Evolutionary conservation across 1,284 basidiomycete species (phyloP), one percentile per base, ranked within the genome.

Genomic region (Cutaneotrichosporon spelunceum): DNA sequence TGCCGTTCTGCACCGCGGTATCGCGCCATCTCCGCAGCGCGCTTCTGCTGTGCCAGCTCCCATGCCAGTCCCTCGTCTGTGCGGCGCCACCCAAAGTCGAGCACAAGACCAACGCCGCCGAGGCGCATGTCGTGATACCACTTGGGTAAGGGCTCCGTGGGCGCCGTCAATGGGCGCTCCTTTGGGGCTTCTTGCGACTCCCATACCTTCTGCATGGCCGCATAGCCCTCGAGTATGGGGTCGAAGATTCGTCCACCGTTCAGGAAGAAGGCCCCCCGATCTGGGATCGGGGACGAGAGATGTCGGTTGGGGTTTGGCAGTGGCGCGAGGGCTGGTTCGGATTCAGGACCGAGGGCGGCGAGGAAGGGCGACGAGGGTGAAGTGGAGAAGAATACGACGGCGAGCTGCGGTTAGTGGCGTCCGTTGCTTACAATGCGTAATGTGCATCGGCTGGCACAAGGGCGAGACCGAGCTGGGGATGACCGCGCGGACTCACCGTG

Each of bases 301-400:
- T 49, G 68, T 50, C 24, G 44, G 16, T 59, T n/a, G 27, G 39
- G 39, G 11, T 11, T 39, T 30, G 55, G 42, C 6, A 27, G 36
- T 16, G 23, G 59, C 23, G 50, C 50, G 45, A 27, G 23, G 5
- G 48, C 34, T 9, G 48, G 39, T 42, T 47, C 42, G 11, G 60
- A 19, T 2, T 59, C 56, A 24, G 59, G 59, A 27, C 59, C 52
- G 2, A 63, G 58, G 5, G 62, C 58, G n/a, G 63, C 36, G 42
- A 72, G 57, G 68, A 76, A 75, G 6, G 75, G 75, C 1, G 75
- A 77, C 3, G 72, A 70, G 4, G 72, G 71, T 16, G 73, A 74
- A 0, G 69, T 71, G 14, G 73, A 70, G 42, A 75, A 66, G 66
- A 71, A 75, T 30, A 75, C 66, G 34, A 75, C 68, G 1, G 66